Evolutionary conservation across 768 basidiomycete species (phyloP).

Genomic region (Tylopilus felleus): DNA sequence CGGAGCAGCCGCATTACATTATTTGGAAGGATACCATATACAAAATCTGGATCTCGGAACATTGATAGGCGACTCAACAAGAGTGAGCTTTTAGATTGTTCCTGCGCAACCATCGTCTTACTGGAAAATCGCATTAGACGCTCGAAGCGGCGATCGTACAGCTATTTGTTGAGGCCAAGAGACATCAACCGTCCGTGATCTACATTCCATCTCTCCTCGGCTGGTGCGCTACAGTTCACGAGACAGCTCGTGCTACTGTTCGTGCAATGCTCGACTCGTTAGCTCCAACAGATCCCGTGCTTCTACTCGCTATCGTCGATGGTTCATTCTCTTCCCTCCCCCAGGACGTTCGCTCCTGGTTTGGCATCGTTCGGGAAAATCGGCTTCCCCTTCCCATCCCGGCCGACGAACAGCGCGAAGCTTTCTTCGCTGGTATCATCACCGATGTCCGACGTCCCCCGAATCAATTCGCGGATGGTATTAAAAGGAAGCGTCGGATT

Average conservation of each 20-base stretch:
- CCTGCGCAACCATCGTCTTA: background rate
- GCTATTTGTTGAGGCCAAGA: conserved; percentile 93
- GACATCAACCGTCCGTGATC: conserved; percentile 93
- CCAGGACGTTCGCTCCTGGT: conserved; percentile 85
- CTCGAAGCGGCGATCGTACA: conserved; percentile 92
- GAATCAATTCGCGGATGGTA: conserved; percentile 84
- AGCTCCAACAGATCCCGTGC: conserved; percentile 88
- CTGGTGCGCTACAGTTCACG: conserved; percentile 84
- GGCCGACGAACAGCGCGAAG: conserved; percentile 49
- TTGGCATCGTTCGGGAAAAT: conserved; percentile 73
- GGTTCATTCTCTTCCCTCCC: conserved; percentile 69
- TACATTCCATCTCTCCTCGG: conserved; percentile 87
- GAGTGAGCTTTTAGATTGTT: conserved; percentile 50
- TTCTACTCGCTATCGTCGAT: conserved; percentile 87
- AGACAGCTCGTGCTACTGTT: conserved; percentile 80
- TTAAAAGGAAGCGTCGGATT: conserved; percentile 77
- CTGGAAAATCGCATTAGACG: conserved; percentile 47
- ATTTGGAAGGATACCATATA: conserved; percentile 93
- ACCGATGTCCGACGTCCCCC: conserved; percentile 72
- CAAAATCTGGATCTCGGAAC: conserved; percentile 91
- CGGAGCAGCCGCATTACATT: conserved; percentile 87
- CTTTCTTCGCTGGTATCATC: conserved; percentile 76
- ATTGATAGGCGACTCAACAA: conserved; percentile 81
- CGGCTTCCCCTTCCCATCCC: conserved; percentile 64
- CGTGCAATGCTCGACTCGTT: conserved; percentile 90